phyloP scores from a whole-genome alignment of 1,139 yeast species.

The Nadsonia starkeyi-henricii region DNA sequence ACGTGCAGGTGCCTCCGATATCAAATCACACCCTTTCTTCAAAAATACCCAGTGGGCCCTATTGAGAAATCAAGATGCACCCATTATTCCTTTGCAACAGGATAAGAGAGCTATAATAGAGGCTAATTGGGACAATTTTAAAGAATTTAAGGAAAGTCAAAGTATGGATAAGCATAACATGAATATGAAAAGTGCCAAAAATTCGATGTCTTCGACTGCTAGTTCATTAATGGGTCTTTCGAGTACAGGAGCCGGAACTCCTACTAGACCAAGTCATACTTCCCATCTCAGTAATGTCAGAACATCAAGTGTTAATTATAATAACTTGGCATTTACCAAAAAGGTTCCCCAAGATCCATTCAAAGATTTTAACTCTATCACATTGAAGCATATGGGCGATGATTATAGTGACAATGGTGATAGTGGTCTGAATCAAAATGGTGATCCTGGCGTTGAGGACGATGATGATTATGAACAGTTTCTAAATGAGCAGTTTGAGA shows the following conservation, averaged over 20 bases:
- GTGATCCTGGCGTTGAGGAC: conserved; percentile 8
- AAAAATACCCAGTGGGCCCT: conserved; percentile 92
- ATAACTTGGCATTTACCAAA: conserved; percentile 16
- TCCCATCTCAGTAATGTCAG: neutral
- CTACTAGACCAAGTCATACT: neutral
- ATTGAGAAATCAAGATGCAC: conserved; percentile 82
- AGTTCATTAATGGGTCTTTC: neutral
- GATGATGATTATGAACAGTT: conserved; percentile 6
- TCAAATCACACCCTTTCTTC: conserved; percentile 81
- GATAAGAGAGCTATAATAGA: conserved; percentile 24
- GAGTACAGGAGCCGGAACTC: neutral
- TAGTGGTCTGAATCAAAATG: neutral
- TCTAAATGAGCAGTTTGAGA: neutral
- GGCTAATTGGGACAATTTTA: conserved; percentile 24
- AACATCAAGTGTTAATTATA: neutral
- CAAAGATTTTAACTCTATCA: conserved; percentile 75
- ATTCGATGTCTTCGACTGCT: conserved; percentile 4
- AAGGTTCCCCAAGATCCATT: conserved; percentile 58
- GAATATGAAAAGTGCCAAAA: conserved; percentile 7
- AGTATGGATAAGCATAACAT: conserved; percentile 17
- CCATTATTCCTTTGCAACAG: conserved; percentile 80
- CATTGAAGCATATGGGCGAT: conserved; percentile 54
- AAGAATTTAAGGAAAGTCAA: conserved; percentile 19
- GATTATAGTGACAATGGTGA: conserved; percentile 11
- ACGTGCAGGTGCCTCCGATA: conserved; percentile 85